Evolutionary conservation across 1,139 yeast species (phyloP).

Genomic region (Candida glucosophila): DNA sequence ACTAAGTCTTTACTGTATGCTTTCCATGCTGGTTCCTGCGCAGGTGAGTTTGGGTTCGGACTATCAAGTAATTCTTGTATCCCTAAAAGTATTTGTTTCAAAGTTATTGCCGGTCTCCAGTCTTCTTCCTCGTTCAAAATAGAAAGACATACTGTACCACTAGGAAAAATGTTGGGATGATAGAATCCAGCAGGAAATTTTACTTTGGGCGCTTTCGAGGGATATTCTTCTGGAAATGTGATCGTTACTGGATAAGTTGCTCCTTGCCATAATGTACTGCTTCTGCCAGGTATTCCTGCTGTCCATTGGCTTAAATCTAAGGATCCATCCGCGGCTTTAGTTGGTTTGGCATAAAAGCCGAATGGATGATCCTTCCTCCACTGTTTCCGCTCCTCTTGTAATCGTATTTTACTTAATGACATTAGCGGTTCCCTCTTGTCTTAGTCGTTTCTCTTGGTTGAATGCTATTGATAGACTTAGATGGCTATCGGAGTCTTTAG

Average conservation of each 20-base stretch:
- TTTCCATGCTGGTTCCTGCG: slow-evolving; percentile 94
- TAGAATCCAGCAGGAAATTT: slow-evolving; percentile 82
- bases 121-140: slow-evolving; percentile 93
- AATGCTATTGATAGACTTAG: no score
- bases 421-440: no score
- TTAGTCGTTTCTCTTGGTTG: no score
- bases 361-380: slow-evolving; percentile 99
- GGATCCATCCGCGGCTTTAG: slow-evolving; percentile 68
- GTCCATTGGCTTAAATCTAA: slow-evolving; percentile 82
- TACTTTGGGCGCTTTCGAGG: slow-evolving; percentile 94
- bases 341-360: slow-evolving; percentile 91
- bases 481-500: no score
- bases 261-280: slow-evolving; percentile 78
- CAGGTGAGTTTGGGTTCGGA: slow-evolving; percentile 95
- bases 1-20: slow-evolving; percentile 64
- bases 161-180: slow-evolving; percentile 95
- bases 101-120: slow-evolving; percentile 95
- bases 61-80: slow-evolving; percentile 83
- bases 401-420: slow-evolving; percentile 65
- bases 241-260: slow-evolving; percentile 85
- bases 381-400: slow-evolving; percentile 86
- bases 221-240: slow-evolving; percentile 82
- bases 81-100: slow-evolving; percentile 85
- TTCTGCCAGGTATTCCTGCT: slow-evolving; percentile 93
- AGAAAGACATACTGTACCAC: slow-evolving; percentile 90